Evolutionary conservation across 345 rosid genomes (phyloP).

Genomic region (Limnanthes douglasii): DNA sequence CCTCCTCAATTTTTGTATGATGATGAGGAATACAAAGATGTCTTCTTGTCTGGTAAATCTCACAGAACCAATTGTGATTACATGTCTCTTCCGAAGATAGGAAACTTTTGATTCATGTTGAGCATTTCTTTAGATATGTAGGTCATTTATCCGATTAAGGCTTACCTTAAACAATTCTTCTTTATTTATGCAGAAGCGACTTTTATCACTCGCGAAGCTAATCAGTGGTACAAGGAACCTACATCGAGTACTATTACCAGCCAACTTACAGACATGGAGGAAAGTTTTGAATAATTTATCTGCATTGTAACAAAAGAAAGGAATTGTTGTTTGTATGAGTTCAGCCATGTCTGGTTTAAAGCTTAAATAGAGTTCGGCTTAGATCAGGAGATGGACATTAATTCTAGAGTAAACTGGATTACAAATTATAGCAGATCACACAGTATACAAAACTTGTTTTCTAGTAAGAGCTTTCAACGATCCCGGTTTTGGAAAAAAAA

Average conservation of each 20-base stretch:
- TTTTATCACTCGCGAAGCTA: constrained; percentile 56
- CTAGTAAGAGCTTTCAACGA: no score
- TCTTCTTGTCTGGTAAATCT: constrained; percentile 69
- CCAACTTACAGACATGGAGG: constrained; percentile 16
- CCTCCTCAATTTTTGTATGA: constrained; percentile 80
- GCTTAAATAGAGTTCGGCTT: no score
- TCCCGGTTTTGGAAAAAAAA: no score
- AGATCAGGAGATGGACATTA: no score
- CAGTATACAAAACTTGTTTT: no score
- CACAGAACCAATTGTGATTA: background rate
- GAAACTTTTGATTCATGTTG: background rate
- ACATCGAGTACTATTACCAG: constrained; percentile 23
- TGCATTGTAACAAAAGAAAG: background rate
- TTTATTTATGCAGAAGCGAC: constrained; percentile 54
- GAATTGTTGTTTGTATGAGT: background rate
- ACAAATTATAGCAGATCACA: no score
- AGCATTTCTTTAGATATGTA: constrained; percentile 1
- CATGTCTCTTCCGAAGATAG: background rate
- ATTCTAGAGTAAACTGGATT: no score
- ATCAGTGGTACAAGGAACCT: constrained; percentile 74
- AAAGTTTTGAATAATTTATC: constrained; percentile 8
- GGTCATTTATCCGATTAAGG: constrained; percentile 1
- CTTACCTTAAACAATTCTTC: no score
- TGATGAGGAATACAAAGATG: constrained; percentile 64
- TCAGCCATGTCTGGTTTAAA: background rate